Percentiles rank a stretch among this genome's conserved stretches.
phyloP scores from a whole-genome alignment of 108 stramenopile genomes.

The Pseudonitzschia delicatissima region DNA sequence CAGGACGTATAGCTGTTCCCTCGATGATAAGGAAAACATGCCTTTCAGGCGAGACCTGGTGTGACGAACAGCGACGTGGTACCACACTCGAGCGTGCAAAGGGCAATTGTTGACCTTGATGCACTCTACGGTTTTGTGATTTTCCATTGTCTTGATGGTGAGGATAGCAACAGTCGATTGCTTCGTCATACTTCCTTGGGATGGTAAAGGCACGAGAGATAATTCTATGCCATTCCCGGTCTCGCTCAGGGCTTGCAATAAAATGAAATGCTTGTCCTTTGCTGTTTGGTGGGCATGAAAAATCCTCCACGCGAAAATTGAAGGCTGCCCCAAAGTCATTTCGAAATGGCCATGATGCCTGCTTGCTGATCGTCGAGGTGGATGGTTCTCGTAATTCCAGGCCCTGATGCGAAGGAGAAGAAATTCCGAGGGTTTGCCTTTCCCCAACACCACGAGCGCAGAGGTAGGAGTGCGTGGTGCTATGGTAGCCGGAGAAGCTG shows the following conservation, averaged over 20 bases:
- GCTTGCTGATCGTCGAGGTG: slow-evolving; percentile 16
- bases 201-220: slow-evolving; percentile 37
- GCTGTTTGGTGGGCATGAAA: too few species aligned
- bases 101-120: slow-evolving; percentile 58
- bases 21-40: slow-evolving; percentile 53
- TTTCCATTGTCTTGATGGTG: slow-evolving; percentile 48
- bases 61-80: slow-evolving; percentile 73
- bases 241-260: slow-evolving; percentile 43
- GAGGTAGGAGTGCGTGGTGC: too few species aligned
- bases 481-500: slow-evolving; percentile 51
- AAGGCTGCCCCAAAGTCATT: slow-evolving; percentile 75
- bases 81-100: slow-evolving; percentile 72
- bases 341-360: slow-evolving; percentile 73
- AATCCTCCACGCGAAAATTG: slow-evolving; percentile 77
- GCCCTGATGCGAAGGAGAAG: slow-evolving; percentile 52
- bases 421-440: slow-evolving; percentile 55
- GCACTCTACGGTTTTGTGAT: slow-evolving; percentile 18
- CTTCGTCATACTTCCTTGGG: background rate
- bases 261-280: slow-evolving; percentile 25
- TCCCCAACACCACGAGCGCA: slow-evolving; percentile 37
- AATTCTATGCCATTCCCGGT: slow-evolving; percentile 60
- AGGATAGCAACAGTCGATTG: slow-evolving; percentile 15
- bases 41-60: slow-evolving; percentile 59
- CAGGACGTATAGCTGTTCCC: slow-evolving; percentile 72
- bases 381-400: slow-evolving; percentile 37